phyloP scores from a whole-genome alignment of 179 eudicot genomes.

The Patellifolia procumbens region DNA sequence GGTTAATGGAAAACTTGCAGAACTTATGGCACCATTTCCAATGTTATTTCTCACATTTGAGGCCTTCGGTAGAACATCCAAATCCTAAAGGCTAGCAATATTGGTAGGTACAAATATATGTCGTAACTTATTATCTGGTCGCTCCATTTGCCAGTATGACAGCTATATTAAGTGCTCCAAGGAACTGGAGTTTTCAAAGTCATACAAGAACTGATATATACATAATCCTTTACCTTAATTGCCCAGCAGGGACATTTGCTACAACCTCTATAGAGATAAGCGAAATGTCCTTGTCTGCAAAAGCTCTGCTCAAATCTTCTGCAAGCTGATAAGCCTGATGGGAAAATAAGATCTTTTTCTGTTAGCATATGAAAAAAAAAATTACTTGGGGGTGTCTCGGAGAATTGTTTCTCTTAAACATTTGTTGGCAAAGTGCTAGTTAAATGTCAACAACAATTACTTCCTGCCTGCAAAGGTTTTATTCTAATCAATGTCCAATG shows the following conservation, averaged over 20 bases:
- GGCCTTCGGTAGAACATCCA: neutral
- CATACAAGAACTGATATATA: neutral
- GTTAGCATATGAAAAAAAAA: conserved; percentile 7
- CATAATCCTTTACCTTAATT: conserved; percentile 59
- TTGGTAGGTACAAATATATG: neutral
- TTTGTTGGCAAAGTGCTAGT: neutral
- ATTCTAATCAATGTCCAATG: neutral
- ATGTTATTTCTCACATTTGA: neutral
- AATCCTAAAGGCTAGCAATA: neutral
- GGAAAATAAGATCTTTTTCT: conserved; percentile 8
- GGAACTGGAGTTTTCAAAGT: neutral
- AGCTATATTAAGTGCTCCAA: neutral
- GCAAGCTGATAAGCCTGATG: conserved; percentile 82
- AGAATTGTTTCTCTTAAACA: neutral
- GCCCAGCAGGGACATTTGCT: conserved; percentile 52
- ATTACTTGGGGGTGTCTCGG: neutral
- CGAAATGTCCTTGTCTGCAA: conserved; percentile 76
- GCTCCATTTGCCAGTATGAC: neutral
- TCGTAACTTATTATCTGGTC: neutral
- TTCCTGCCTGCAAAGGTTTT: neutral
- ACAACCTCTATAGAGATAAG: conserved; percentile 72
- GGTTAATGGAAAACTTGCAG: neutral
- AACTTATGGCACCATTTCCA: neutral
- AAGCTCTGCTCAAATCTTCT: conserved; percentile 94
- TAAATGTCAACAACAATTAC: neutral